phyloP scores from a whole-genome alignment of 371 early-diverging fungal species.

The Syncephalastrum sp. region DNA sequence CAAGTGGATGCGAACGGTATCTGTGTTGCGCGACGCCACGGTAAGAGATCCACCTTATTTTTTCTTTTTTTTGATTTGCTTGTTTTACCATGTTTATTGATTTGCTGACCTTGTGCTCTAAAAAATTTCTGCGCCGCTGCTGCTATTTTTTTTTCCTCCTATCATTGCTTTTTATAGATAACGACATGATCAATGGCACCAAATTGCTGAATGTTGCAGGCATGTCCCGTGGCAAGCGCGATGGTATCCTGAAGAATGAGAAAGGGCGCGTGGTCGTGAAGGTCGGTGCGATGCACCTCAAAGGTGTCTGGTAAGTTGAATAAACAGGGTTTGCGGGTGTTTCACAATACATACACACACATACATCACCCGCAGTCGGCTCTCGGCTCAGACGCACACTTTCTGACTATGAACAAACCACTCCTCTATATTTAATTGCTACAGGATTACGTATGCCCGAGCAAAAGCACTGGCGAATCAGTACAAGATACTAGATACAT shows the following conservation, averaged over 20 bases:
- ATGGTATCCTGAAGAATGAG: conserved; percentile 85
- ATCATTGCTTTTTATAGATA: conserved; percentile 43
- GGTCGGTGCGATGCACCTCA: conserved; percentile 86
- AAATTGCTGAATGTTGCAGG: conserved; percentile 83
- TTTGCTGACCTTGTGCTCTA: neutral
- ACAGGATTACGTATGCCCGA: conserved; percentile 69
- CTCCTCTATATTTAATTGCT: neutral
- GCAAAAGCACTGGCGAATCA: conserved; percentile 68
- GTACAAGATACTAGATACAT: conserved; percentile 63
- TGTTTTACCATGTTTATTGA: conserved; percentile 6
- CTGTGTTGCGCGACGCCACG: conserved; percentile 76
- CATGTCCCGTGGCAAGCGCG: conserved; percentile 86
- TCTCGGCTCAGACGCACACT: neutral
- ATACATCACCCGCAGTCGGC: neutral
- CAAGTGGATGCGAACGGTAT: conserved; percentile 79
- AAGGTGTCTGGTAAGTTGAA: conserved; percentile 77
- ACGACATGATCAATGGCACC: conserved; percentile 85
- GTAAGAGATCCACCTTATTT: conserved; percentile 31
- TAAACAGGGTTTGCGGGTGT: neutral
- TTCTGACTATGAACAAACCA: no score
- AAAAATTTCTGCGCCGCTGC: no score
- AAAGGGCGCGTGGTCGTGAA: conserved; percentile 82
- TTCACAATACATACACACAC: neutral
- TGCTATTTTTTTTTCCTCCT: conserved; percentile 4
- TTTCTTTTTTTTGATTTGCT: no score